phyloP scores from a whole-genome alignment of 2,329 filamentous ascomycete genomes.

The Beauveria medogensis region DNA sequence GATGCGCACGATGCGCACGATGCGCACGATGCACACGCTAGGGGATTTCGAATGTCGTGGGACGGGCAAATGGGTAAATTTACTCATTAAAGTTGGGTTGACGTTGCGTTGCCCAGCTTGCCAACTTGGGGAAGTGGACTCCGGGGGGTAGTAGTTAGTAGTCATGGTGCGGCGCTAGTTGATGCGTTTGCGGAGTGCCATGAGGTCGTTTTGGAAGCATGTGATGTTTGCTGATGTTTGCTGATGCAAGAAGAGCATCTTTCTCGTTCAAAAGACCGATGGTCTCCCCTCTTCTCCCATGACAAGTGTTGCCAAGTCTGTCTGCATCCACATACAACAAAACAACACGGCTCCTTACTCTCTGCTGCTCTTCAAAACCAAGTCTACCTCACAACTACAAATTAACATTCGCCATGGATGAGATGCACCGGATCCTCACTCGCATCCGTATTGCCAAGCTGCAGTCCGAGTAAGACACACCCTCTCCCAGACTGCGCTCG shows the following conservation, averaged over 20 bases:
- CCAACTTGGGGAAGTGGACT: no score
- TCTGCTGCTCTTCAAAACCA: background rate
- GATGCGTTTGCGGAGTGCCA: background rate
- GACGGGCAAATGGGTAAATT: no score
- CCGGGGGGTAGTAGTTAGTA: background rate
- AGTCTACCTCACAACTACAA: no score
- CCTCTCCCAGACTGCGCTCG: background rate
- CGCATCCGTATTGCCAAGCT: slow-evolving; percentile 41
- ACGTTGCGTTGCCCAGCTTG: no score
- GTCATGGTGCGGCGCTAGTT: background rate
- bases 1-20: no score
- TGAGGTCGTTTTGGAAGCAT: background rate
- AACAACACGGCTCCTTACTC: background rate
- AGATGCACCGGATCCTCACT: slow-evolving; percentile 34
- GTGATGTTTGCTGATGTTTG: background rate
- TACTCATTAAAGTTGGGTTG: no score
- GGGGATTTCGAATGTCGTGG: no score
- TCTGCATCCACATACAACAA: background rate
- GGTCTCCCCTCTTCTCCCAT: background rate
- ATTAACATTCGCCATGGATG: slow-evolving; percentile 25
- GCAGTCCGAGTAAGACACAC: slow-evolving; percentile 35
- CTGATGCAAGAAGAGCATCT: background rate
- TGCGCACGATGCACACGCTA: no score
- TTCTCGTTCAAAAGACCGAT: background rate
- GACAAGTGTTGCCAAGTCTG: background rate